These are phyloP conservation scores for Botrytis medusae DNA, from an alignment of 2,329 filamentous ascomycete species.

Conservation along the genomic window DNA sequence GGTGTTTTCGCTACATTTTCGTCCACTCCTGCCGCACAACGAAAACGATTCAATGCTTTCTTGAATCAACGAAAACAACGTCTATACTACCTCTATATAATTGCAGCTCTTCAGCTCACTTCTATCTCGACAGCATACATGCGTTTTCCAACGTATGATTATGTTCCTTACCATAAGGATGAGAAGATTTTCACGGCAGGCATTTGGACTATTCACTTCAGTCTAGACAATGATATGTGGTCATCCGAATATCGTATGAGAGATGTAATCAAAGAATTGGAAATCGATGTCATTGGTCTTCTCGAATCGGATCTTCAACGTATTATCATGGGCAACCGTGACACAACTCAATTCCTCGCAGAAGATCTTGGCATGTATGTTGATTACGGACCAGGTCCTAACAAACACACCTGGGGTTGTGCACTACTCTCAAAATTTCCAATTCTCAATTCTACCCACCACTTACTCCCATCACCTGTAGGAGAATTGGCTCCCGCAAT, in stretches of 20 bases:
- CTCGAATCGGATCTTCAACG: conserved; percentile 91
- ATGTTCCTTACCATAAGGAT: conserved; percentile 83
- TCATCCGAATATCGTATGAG: conserved; percentile 92
- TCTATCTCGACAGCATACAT: conserved; percentile 80
- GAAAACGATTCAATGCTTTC: conserved; percentile 37
- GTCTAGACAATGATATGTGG: conserved; percentile 98
- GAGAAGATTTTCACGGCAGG: conserved; percentile 88
- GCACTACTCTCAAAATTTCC: conserved; percentile 96
- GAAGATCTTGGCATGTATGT: conserved; percentile 99
- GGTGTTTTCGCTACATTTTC: conserved; percentile 74
- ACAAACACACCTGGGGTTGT: conserved; percentile 98
- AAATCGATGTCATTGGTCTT: conserved; percentile 95
- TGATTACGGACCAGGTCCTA: conserved; percentile 93
- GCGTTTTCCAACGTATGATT: conserved; percentile 90
- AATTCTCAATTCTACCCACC: conserved; percentile 94
- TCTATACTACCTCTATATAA: conserved; percentile 68
- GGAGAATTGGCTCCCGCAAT: conserved; percentile 95
- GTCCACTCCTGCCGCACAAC: conserved; percentile 41
- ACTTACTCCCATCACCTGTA: conserved; percentile 87
- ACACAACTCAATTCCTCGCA: conserved; percentile 90
- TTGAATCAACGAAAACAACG: conserved; percentile 51
- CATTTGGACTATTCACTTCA: conserved; percentile 99
- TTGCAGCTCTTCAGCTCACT: conserved; percentile 75
- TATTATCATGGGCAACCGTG: conserved; percentile 99
- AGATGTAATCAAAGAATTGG: conserved; percentile 86